Evolutionary conservation across 345 rosid genomes (phyloP).

Genomic region (Hypericum androsaemum): DNA sequence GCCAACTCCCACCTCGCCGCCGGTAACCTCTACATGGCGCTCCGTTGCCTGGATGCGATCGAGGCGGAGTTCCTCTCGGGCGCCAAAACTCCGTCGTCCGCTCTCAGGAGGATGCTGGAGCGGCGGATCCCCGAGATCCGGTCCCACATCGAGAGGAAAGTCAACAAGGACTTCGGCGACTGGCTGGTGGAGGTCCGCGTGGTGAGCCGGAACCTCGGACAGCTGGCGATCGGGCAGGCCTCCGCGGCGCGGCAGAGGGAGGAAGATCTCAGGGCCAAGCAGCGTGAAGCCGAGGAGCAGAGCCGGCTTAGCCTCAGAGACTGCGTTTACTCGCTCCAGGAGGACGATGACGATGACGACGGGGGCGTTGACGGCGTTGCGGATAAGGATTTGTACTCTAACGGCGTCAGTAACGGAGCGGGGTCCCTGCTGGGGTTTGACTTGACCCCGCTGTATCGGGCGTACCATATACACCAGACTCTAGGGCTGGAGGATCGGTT

Average conservation of each 20-base stretch:
- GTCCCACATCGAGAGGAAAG: conserved; percentile 68
- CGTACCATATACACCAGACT: conserved; percentile 85
- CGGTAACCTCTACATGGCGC: conserved; percentile 72
- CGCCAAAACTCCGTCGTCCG: conserved; percentile 59
- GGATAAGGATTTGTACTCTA: conserved; percentile 37
- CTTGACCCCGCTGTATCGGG: conserved; percentile 79
- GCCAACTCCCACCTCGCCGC: conserved; percentile 60
- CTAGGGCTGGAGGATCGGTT: conserved; percentile 78
- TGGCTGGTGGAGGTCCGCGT: conserved; percentile 98
- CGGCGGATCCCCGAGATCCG: conserved; percentile 73
- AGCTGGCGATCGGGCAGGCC: conserved; percentile 92
- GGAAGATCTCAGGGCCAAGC: conserved; percentile 90
- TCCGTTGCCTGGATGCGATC: conserved; percentile 69
- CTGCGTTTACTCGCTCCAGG: conserved; percentile 71
- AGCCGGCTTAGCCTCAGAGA: conserved; percentile 81
- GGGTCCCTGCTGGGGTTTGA: conserved; percentile 59
- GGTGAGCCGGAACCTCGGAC: conserved; percentile 82
- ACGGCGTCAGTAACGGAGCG: conserved; percentile 36
- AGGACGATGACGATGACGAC: conserved; percentile 56
- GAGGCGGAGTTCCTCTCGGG: conserved; percentile 41
- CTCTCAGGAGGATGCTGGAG: conserved; percentile 78
- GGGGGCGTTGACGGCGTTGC: conserved; percentile 29
- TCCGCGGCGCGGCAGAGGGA: conserved; percentile 86
- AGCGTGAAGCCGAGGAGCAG: conserved; percentile 94
- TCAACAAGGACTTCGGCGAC: conserved; percentile 78